phyloP scores from a whole-genome alignment of 2,329 filamentous ascomycete species.

The Aspergillus viridinutans region DNA sequence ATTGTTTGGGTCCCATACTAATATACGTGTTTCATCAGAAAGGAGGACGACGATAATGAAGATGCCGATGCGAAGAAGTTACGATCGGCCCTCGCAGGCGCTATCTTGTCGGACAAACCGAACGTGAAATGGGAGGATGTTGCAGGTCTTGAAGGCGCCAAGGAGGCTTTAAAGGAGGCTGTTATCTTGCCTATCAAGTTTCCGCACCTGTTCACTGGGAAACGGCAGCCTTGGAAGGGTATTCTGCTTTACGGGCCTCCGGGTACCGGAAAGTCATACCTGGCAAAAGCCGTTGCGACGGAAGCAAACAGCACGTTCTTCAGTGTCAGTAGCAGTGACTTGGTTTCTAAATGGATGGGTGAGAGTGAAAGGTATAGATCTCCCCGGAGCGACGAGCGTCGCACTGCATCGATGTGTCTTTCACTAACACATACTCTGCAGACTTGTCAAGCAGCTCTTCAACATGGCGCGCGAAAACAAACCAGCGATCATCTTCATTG shows the following conservation, averaged over 20 bases:
- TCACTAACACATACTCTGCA: constrained; percentile 34
- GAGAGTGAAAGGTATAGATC: constrained; percentile 84
- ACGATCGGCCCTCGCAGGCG: constrained; percentile 81
- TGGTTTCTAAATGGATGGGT: constrained; percentile 99
- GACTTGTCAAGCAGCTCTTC: constrained; percentile 93
- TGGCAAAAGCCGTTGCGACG: constrained; percentile 95
- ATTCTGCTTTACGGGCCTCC: constrained; percentile 94
- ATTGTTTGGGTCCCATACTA: constrained; percentile 1
- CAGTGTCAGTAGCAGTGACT: constrained; percentile 92
- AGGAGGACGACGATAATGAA: constrained; percentile 61
- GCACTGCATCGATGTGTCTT: neutral
- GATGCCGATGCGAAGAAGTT: constrained; percentile 96
- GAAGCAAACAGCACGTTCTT: constrained; percentile 99
- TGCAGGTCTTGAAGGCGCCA: constrained; percentile 86
- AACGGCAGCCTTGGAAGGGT: constrained; percentile 96
- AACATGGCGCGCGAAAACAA: constrained; percentile 98
- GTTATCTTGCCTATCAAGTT: constrained; percentile 98
- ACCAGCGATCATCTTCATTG: constrained; percentile 97
- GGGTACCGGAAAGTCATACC: constrained; percentile 94
- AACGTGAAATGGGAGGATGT: constrained; percentile 99
- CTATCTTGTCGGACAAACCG: constrained; percentile 90
- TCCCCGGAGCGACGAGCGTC: neutral
- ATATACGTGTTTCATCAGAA: constrained; percentile 21
- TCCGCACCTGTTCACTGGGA: constrained; percentile 90
- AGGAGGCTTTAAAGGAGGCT: constrained; percentile 95